Percentiles rank a stretch among this genome's conserved stretches.
Conservation (phyloP, 169 alveolate genomes). For the Nephromyces sp. region DNA sequence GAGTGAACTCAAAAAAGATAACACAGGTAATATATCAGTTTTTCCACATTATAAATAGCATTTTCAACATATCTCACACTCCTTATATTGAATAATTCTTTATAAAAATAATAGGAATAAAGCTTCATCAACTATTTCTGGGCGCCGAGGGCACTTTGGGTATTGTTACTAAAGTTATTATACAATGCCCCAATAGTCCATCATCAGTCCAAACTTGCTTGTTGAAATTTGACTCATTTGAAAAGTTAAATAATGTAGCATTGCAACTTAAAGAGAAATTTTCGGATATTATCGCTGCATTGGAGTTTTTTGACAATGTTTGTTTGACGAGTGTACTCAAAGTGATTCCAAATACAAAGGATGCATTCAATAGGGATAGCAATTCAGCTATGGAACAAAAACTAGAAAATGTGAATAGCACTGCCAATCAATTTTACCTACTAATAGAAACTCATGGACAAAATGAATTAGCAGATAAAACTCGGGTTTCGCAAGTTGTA, state of each 20-base stretch:
- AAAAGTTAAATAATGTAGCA: constrained; percentile 23
- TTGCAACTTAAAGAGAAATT: background rate
- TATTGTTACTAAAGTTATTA: constrained; percentile 55
- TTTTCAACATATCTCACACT: no score
- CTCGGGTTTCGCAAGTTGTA: background rate
- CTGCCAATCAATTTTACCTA: background rate
- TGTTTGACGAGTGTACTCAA: background rate
- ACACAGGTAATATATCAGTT: constrained; percentile 53
- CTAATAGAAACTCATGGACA: constrained; percentile 34
- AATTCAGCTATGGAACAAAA: background rate
- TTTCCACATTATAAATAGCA: no score
- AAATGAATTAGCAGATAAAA: background rate
- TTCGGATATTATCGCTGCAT: constrained; percentile 39
- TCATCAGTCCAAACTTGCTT: background rate
- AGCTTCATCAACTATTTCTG: constrained; percentile 62
- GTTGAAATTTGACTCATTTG: constrained; percentile 35
- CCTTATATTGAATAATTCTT: no score
- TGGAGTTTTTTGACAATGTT: constrained; percentile 36
- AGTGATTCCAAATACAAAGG: background rate
- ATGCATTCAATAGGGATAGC: constrained; percentile 19
- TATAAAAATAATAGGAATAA: no score
- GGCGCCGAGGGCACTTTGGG: constrained; percentile 77
- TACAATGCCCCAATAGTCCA: constrained; percentile 16
- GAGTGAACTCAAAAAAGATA: constrained; percentile 53
- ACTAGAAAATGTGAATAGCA: background rate